Conservation (phyloP, 768 basidiomycete genomes). For the Kwoniella sp. region DNA sequence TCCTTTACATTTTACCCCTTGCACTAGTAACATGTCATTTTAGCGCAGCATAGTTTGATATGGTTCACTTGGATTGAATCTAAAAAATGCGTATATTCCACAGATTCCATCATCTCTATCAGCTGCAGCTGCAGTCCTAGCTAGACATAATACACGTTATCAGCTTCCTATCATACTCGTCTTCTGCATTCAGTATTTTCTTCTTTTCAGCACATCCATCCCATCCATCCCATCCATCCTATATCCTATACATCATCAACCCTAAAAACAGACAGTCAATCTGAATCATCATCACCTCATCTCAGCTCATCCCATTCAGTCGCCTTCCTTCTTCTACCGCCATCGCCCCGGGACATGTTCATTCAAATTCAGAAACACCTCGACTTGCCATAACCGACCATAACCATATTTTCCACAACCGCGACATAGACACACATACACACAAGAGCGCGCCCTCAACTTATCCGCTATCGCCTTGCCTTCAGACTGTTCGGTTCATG, state of each 20-base stretch:
- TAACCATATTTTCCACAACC: background rate
- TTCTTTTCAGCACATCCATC: background rate
- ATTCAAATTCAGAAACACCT: background rate
- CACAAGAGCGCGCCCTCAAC: too few species aligned
- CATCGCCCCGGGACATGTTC: background rate
- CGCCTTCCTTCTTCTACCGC: background rate
- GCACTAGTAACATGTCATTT: background rate
- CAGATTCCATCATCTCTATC: background rate
- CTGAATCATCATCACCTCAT: background rate
- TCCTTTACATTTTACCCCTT: background rate
- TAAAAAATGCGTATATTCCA: background rate
- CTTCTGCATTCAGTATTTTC: background rate
- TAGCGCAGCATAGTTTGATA: constrained; percentile 1
- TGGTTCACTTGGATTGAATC: constrained; percentile 1
- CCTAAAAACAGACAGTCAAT: background rate
- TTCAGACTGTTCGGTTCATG: constrained; percentile 1
- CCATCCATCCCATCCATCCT: background rate
- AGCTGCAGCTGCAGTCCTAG: background rate
- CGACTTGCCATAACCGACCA: background rate
- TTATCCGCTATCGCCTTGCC: background rate
- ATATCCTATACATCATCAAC: background rate
- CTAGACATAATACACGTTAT: too few species aligned
- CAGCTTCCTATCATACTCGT: background rate
- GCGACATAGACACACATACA: background rate
- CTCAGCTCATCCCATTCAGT: too few species aligned